phyloP scores from a whole-genome alignment of 495 filamentous ascomycete species.

The Neurospora tetraspora region DNA sequence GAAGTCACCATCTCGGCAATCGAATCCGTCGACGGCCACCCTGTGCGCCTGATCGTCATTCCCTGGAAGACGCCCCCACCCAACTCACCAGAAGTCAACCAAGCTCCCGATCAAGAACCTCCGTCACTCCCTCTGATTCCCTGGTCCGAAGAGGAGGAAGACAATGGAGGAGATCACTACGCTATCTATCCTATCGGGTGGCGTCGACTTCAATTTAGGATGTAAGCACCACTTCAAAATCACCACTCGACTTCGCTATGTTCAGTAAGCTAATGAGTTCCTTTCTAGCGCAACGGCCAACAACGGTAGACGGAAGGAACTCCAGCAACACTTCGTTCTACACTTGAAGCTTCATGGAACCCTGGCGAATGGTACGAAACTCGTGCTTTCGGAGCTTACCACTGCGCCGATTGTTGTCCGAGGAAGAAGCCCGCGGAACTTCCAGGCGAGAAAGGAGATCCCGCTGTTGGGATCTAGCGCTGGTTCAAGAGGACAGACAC shows the following conservation, averaged over 20 bases:
- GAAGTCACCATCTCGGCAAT: conserved; percentile 83
- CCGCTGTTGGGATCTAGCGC: conserved; percentile 61
- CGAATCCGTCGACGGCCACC: conserved; percentile 77
- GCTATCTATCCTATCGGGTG: conserved; percentile 85
- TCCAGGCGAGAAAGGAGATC: conserved; percentile 67
- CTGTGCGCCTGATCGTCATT: conserved; percentile 86
- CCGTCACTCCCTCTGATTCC: conserved; percentile 63
- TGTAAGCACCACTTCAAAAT: conserved; percentile 29
- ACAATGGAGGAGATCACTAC: conserved; percentile 50
- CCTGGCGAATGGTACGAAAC: conserved; percentile 55
- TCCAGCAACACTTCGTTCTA: conserved; percentile 74
- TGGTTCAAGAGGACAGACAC: conserved; percentile 50
- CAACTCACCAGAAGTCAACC: conserved; percentile 49
- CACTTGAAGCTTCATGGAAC: conserved; percentile 65
- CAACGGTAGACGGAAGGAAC: conserved; percentile 67
- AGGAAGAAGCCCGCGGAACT: conserved; percentile 70
- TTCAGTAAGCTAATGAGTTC: conserved; percentile 10
- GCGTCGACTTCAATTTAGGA: conserved; percentile 83
- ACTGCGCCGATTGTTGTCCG: conserved; percentile 71
- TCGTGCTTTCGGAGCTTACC: conserved; percentile 58
- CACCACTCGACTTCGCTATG: background rate
- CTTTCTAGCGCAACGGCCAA: conserved; percentile 46
- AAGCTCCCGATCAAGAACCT: conserved; percentile 45
- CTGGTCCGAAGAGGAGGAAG: conserved; percentile 62
- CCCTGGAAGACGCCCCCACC: conserved; percentile 90